Percentiles rank a stretch among this genome's conserved stretches.
Evolutionary conservation across 108 stramenopile species (phyloP).

Genomic region (Fistulifera solaris): DNA sequence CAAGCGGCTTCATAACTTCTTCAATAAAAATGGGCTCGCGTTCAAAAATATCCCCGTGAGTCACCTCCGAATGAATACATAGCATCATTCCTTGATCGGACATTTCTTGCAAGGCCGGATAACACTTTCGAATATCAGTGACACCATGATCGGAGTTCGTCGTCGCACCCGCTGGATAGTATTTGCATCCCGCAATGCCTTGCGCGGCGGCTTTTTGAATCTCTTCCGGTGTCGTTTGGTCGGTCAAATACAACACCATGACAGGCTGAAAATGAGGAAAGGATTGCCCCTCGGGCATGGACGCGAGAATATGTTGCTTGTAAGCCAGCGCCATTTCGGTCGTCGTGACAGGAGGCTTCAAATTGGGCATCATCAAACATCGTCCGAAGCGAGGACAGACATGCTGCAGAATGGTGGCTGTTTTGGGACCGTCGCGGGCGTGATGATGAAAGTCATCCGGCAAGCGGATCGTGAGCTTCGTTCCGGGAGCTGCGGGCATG

Average conservation of each 20-base stretch:
- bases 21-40: conserved; percentile 93
- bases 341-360: conserved; percentile 93
- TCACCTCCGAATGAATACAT: conserved; percentile 96
- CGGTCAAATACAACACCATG: conserved; percentile 97
- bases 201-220: conserved; percentile 70
- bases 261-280: conserved; percentile 64
- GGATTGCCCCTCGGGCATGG: conserved; percentile 17
- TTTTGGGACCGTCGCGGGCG: conserved; percentile 76
- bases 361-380: conserved; percentile 96
- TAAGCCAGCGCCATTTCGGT: conserved; percentile 84
- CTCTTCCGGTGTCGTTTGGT: conserved; percentile 91
- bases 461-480: conserved; percentile 40
- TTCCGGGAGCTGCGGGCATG: conserved; percentile 5
- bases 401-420: conserved; percentile 48
- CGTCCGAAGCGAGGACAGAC: conserved; percentile 69
- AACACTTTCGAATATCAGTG: conserved; percentile 75
- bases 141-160: conserved; percentile 97
- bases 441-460: conserved; percentile 99
- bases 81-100: conserved; percentile 67
- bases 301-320: conserved; percentile 67
- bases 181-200: conserved; percentile 83
- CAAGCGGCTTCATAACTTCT: conserved; percentile 84
- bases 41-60: conserved; percentile 93
- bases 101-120: conserved; percentile 85
- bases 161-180: conserved; percentile 98